Evolutionary conservation across 192 early-diverging fungal species (phyloP), one percentile per base, ranked within the genome.

Genomic region (Coemansia sp.): DNA sequence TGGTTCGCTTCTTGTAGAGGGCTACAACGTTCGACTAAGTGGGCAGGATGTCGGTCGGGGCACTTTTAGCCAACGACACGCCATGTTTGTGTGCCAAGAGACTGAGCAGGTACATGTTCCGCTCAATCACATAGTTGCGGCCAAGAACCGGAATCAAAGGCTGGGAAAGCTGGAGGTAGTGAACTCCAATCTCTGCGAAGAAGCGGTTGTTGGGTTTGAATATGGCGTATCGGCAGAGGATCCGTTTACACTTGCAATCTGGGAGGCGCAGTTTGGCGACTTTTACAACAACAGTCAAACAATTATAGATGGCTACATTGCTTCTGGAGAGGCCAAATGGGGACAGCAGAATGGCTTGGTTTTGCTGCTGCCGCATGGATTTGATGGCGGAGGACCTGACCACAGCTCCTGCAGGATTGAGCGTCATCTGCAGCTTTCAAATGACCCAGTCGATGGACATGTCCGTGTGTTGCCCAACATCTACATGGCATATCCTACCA

Each of bases 181-280:
- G 55, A 98, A 98, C 85, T 92, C 90, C 25, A 87, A 87, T 50
- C 82, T 98, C 24, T 92, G 91, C 61, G 96, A 98, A 76, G 88
- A 94, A 61, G 96, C 96, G 5, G 95, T 94, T 0, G 84, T 98
- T 23, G 96, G 91, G 4, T 98, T 96, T 73, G 96, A 98, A 78
- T 92, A 94, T 66, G 96, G 96, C 42, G 89, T 94, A 71, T 92
- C 94, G 10, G 86, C 87, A 67, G 96, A 96, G 72, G 89, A 88
- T 17, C 96, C 96, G 20, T 86, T 92, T 61, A 85, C 87, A n/a
- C 83, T 98, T n/a, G 87, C 88, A 54, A 93, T 98, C 58, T 98
- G 96, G 96, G 96, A 97, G 75, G 95, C 95, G 6, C 96, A 98
- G 79, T 98, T 97, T 80, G 96, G 96, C 55, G 96, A 98, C 71